Conservation (phyloP, 2,329 filamentous ascomycete genomes). For the Colletotrichum sojae region DNA sequence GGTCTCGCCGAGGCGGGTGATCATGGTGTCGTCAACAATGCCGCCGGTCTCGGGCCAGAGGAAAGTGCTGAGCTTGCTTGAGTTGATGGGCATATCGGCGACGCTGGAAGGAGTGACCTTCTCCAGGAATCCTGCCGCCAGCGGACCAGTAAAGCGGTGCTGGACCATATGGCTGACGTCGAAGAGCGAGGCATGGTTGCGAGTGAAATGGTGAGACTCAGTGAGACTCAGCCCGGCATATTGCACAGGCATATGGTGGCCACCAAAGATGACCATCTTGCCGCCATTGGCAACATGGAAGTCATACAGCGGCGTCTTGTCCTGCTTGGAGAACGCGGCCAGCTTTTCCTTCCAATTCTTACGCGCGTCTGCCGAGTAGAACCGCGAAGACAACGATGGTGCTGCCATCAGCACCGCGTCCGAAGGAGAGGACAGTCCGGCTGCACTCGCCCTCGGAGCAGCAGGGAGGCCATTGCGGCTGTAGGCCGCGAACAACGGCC, state of each 20-base stretch:
- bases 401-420: slow-evolving; percentile 25
- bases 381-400: slow-evolving; percentile 14
- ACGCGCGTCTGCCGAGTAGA: slow-evolving; percentile 31
- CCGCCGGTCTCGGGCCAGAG: slow-evolving; percentile 86
- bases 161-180: slow-evolving; percentile 98
- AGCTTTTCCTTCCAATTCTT: slow-evolving; percentile 41
- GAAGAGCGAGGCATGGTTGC: slow-evolving; percentile 89
- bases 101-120: slow-evolving; percentile 85
- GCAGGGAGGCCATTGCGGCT: slow-evolving; percentile 28
- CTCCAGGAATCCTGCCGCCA: slow-evolving; percentile 86
- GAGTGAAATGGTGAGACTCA: slow-evolving; percentile 92
- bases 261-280: slow-evolving; percentile 98
- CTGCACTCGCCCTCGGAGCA: slow-evolving; percentile 8
- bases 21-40: slow-evolving; percentile 94
- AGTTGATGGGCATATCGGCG: slow-evolving; percentile 73
- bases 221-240: slow-evolving; percentile 83
- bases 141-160: slow-evolving; percentile 86
- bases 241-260: slow-evolving; percentile 92
- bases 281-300: slow-evolving; percentile 83
- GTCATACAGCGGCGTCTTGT: slow-evolving; percentile 82
- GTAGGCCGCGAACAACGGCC: slow-evolving; percentile 25
- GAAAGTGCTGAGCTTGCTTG: slow-evolving; percentile 87
- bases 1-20: slow-evolving; percentile 82
- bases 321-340: slow-evolving; percentile 53
- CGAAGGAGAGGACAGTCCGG: slow-evolving; percentile 25